phyloP scores from a whole-genome alignment of 2,329 filamentous ascomycete genomes.

The Diaporthe nobilis region DNA sequence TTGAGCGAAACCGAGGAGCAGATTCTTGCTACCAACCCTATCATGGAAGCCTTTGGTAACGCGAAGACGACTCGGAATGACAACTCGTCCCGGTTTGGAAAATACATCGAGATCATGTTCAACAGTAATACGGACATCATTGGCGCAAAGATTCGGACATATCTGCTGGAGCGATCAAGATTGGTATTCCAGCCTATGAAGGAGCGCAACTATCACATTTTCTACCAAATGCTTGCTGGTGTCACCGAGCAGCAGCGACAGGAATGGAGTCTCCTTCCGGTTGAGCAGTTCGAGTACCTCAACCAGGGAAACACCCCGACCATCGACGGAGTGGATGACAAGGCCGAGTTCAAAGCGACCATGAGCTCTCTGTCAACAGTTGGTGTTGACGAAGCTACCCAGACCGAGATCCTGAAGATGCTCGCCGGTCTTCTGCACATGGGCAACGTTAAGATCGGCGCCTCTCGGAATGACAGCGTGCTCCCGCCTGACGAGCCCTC shows the following conservation, averaged over 20 bases:
- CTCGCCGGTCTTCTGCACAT: constrained; percentile 93
- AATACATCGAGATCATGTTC: constrained; percentile 99
- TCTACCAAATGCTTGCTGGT: constrained; percentile 96
- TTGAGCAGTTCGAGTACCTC: constrained; percentile 95
- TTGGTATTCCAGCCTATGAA: constrained; percentile 97
- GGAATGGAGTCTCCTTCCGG: constrained; percentile 82
- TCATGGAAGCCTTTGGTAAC: constrained; percentile 99
- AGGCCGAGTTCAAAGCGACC: constrained; percentile 91
- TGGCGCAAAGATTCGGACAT: constrained; percentile 96
- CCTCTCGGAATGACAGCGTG: constrained; percentile 89
- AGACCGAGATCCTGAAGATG: constrained; percentile 89
- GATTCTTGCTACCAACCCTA: constrained; percentile 97
- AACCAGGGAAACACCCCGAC: constrained; percentile 93
- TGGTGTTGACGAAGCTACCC: constrained; percentile 81
- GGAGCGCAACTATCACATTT: constrained; percentile 99
- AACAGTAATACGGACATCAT: constrained; percentile 96
- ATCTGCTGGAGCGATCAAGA: constrained; percentile 93
- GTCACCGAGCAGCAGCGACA: constrained; percentile 87
- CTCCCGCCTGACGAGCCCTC: constrained; percentile 86
- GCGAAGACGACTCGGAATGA: constrained; percentile 99
- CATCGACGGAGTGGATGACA: constrained; percentile 96
- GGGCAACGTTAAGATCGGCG: constrained; percentile 96
- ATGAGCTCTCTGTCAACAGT: constrained; percentile 89
- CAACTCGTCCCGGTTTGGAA: constrained; percentile 98
- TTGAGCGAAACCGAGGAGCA: constrained; percentile 99